Percentiles rank a stretch among this genome's conserved stretches.
phyloP scores from a whole-genome alignment of 2,329 filamentous ascomycete species.

The Cladorrhinum sp. region DNA sequence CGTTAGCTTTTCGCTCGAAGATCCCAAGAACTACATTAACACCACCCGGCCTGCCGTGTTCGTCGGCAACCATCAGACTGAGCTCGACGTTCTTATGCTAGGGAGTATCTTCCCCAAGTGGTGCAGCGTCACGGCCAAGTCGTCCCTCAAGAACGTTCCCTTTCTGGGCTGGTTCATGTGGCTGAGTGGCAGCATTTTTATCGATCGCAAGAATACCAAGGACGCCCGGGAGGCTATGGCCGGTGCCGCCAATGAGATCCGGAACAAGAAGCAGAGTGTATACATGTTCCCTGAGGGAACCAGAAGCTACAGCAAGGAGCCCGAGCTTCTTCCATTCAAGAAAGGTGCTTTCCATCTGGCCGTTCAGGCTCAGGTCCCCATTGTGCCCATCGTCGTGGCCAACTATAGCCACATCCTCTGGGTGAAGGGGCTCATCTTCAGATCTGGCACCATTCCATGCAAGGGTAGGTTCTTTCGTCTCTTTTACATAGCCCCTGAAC shows the following conservation, averaged over 20 bases:
- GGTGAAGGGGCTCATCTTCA: conserved; percentile 62
- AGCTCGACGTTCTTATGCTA: conserved; percentile 90
- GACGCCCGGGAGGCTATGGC: conserved; percentile 83
- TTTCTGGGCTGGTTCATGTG: conserved; percentile 94
- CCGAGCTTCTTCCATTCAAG: conserved; percentile 89
- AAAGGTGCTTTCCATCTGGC: conserved; percentile 98
- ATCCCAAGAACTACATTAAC: conserved; percentile 59
- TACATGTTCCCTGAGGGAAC: conserved; percentile 93
- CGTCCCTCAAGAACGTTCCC: conserved; percentile 71
- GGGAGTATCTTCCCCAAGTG: conserved; percentile 85
- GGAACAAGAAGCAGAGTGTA: conserved; percentile 66
- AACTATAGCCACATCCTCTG: conserved; percentile 75
- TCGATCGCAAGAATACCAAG: conserved; percentile 82
- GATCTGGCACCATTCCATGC: conserved; percentile 66
- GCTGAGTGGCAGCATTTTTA: conserved; percentile 87
- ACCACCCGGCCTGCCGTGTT: conserved; percentile 80
- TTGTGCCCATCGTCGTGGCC: conserved; percentile 79
- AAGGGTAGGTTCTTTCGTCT: conserved; percentile 54
- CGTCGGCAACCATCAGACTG: conserved; percentile 92
- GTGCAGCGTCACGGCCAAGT: conserved; percentile 91
- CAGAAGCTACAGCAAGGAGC: conserved; percentile 79
- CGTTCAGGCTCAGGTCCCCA: conserved; percentile 87
- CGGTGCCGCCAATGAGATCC: conserved; percentile 78
- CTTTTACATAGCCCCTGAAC: too few species aligned
- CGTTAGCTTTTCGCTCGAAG: conserved; percentile 71